Evolutionary conservation across 495 filamentous ascomycete genomes (phyloP), one percentile per base, ranked within the genome.

Genomic region (Penicillium ucsense): DNA sequence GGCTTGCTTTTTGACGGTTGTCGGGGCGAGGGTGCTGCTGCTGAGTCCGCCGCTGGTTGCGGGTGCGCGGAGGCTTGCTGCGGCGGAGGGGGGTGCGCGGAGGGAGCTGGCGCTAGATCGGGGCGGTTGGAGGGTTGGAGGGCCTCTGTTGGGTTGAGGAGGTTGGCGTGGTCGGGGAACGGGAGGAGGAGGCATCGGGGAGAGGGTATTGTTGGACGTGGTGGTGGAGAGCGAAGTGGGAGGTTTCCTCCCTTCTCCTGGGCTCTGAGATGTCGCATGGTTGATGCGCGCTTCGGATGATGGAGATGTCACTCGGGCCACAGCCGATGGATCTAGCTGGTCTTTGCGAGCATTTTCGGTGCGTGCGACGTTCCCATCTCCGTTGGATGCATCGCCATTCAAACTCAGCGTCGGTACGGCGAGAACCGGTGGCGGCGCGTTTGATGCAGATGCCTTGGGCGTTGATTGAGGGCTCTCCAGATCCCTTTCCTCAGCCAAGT

Each of bases 401-500:
- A 70, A 56, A 35, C 53, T 63, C 31, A 70, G 50, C 4, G 60
- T 57, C 6, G 70, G 70, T 3, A 70, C 57, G 9, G 60, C 45
- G n/a, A 68, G 53, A 4, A 49, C 48, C 1, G 66, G 46, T 32
- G 38, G 35, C 8, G 59, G 57, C 38, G 56, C 50, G 34, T 30
- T 63, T 38, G 61, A 55, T 11, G 61, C 58, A 31, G 62, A 62
- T 4, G 71, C 68, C 53, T 76, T 77, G 4, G 78, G 77, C 5
- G 77, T 80, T 2, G 63, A 65, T 44, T 75, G 69, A 3, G 66
- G 48, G 35, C 66, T 70, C 5, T 67, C 59, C 31, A 44, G 51
- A 38, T 51, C 58, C 31, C 10, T 60, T 35, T 52, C 49, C 43
- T 41, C 35, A 12, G 38, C 37, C 38, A 39, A 49, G 38, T 46